phyloP scores from a whole-genome alignment of 2,329 filamentous ascomycete genomes.

The Phialocephala sp. region DNA sequence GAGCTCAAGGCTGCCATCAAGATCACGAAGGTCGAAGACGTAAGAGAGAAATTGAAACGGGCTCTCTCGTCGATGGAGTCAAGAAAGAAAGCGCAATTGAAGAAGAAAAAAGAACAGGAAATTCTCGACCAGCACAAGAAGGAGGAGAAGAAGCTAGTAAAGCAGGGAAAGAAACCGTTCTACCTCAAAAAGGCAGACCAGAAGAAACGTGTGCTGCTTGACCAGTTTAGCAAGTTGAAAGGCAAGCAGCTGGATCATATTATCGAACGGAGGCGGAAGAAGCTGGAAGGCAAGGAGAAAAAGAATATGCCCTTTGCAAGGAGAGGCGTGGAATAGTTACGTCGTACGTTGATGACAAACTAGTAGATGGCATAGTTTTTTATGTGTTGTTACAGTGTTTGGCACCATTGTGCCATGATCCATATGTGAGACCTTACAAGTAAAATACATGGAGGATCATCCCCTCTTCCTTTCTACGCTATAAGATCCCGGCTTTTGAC shows the following conservation, averaged over 20 bases:
- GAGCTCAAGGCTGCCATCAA: conserved; percentile 73
- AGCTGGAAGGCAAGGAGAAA: conserved; percentile 84
- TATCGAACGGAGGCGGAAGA: conserved; percentile 89
- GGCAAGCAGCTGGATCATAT: conserved; percentile 82
- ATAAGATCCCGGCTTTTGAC: conserved; percentile 36
- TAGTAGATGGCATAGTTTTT: no score
- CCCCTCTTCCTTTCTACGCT: background rate
- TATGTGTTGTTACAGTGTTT: background rate
- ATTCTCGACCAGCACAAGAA: conserved; percentile 77
- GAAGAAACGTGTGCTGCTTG: conserved; percentile 82
- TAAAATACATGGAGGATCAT: background rate
- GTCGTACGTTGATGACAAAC: no score
- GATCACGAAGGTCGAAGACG: conserved; percentile 67
- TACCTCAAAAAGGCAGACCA: conserved; percentile 92
- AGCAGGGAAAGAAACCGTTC: conserved; percentile 89
- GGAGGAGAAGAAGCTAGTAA: conserved; percentile 83
- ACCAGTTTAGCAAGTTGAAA: conserved; percentile 83
- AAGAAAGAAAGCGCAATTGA: conserved; percentile 71
- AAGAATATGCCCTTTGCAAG: conserved; percentile 69
- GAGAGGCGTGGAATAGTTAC: conserved; percentile 45
- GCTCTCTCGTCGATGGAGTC: conserved; percentile 80
- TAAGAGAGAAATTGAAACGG: conserved; percentile 74
- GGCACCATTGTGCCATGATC: background rate
- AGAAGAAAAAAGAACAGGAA: conserved; percentile 71
- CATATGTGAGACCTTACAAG: background rate